Evolutionary conservation across 805 yeast species (phyloP), one percentile per base, ranked within the genome.

Genomic region (Komagataella populi): DNA sequence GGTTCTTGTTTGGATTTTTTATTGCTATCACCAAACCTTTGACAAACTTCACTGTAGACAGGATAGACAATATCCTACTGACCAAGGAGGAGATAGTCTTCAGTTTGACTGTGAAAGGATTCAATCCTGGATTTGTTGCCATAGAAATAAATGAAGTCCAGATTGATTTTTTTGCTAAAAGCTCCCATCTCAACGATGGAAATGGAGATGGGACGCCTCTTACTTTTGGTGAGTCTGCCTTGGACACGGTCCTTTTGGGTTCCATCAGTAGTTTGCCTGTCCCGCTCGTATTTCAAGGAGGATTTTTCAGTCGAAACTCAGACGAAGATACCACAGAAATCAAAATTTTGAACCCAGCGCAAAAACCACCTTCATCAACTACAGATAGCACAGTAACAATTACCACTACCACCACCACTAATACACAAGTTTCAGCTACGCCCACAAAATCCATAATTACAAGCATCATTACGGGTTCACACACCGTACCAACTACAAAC

Each of bases 21-120:
- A 68, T 90, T 46, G 96, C 96, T 0, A 82, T 96, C 1, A 83
- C 88, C 17, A 88, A 87, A 57, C 96, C 91, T 52, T 69, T 91
- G 51, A 80, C 83, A 50, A 75, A 77, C 54, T 83, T 88, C 17
- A 67, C 76, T 18, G 77, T 90, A 7, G 63, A 70, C 2, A 68
- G 78, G n/a, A 71, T 90, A 45, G 77, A 76, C 49, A 87, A 87
- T 59, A 76, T 90, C 1, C 69, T 90, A 10, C 85, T 87, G 2
- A 82, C 93, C 50, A 82, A 83, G 55, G 96, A 89, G 60, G 97
- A 88, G 61, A 69, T 91, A 48, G 76, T 89, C 0, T 88, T 91
- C 68, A 87, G 84, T 61, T 68, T 91, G 58, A 76, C 78, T 2
- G 78, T 88, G 20, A 84, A 80, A 53, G 95, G 95, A 0, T 78